Base-by-base conservation (phyloP, 495 filamentous ascomycete genomes). In the Xylaria intraflava region DNA sequence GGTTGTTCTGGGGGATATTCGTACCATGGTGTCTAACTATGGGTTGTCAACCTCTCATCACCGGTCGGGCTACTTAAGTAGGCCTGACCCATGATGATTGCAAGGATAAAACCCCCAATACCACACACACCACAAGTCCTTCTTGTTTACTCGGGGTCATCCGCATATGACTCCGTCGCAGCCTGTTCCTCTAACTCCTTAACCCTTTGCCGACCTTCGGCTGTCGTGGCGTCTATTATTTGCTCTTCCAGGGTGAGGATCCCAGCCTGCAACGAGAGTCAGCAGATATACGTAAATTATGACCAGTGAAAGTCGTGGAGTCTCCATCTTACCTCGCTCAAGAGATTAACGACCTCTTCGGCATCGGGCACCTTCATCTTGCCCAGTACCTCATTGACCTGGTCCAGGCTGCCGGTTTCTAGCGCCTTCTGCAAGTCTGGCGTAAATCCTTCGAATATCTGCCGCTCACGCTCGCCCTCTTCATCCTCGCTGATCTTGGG, bases 351-450 rank as follows among this genome's bases (percentile, higher is more conserved):
- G 19, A 97, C 67, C 60, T 89, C 86, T 72, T 98, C 94, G 0
- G 94, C 93, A 54, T 96, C 92, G 36, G 86, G 85, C 0, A 97
- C 89, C 53, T 81, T 86, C 91, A 98, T 89, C 65, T 87, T 87
- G 20, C 89, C 93, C n/a, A 98, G 75, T 9, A 95, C 93, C 73
- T 94, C 91, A 72, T 98, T 98, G 40, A 98, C 91, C 68, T 91
- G 85, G 51, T 96, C 93, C 61, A 98, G 64, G 16, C 78, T 89
- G n/a, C 89, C 88, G 19, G 83, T 86, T 67, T 88, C 85, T 40
- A 98, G 68, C 38, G 93, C 92, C 57, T 81, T 77, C 68, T 85
- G 86, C 69, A 98, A 69, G 2, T 88, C 86, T 14, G 86, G 82
- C 29, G 84, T 78, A 74, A 98, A 97, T 19, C 78, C 69, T 30